Evolutionary conservation across 495 filamentous ascomycete genomes (phyloP).

Genomic region (Aspergillus ellipticus): DNA sequence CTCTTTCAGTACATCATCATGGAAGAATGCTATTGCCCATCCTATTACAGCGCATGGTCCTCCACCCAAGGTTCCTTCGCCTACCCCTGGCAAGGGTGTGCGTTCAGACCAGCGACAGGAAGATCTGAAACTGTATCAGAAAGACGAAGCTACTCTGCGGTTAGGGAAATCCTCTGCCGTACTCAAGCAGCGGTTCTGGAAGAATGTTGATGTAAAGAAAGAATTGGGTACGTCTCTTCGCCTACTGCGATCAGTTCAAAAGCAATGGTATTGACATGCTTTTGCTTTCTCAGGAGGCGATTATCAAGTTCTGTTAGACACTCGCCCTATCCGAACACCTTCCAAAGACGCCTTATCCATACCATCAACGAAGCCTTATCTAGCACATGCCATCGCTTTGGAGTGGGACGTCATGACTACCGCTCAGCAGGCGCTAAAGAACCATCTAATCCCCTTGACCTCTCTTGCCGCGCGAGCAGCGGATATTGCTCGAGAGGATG

Average conservation of each 20-base stretch:
- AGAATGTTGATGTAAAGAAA: slow-evolving; percentile 62
- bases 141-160: slow-evolving; percentile 29
- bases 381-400: slow-evolving; percentile 81
- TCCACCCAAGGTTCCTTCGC: slow-evolving; percentile 70
- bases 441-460: slow-evolving; percentile 87
- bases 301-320: slow-evolving; percentile 74
- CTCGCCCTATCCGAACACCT: slow-evolving; percentile 72
- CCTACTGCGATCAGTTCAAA: background rate
- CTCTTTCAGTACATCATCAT: slow-evolving; percentile 51
- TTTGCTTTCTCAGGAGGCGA: slow-evolving; percentile 43
- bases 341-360: slow-evolving; percentile 67
- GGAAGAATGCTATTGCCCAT: slow-evolving; percentile 53
- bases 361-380: slow-evolving; percentile 69
- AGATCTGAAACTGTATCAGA: slow-evolving; percentile 45
- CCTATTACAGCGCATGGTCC: slow-evolving; percentile 79
- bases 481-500: slow-evolving; percentile 70
- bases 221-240: slow-evolving; percentile 46
- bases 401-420: slow-evolving; percentile 88
- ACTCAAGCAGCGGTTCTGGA: slow-evolving; percentile 78
- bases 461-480: slow-evolving; percentile 74
- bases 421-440: slow-evolving; percentile 68
- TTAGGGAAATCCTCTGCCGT: slow-evolving; percentile 36
- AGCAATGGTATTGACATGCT: slow-evolving; percentile 1
- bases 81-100: slow-evolving; percentile 51
- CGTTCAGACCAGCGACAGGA: slow-evolving; percentile 53